Evolutionary conservation across 1,284 basidiomycete genomes (phyloP).

Genomic region (Pseudozyma hubeiensis): DNA sequence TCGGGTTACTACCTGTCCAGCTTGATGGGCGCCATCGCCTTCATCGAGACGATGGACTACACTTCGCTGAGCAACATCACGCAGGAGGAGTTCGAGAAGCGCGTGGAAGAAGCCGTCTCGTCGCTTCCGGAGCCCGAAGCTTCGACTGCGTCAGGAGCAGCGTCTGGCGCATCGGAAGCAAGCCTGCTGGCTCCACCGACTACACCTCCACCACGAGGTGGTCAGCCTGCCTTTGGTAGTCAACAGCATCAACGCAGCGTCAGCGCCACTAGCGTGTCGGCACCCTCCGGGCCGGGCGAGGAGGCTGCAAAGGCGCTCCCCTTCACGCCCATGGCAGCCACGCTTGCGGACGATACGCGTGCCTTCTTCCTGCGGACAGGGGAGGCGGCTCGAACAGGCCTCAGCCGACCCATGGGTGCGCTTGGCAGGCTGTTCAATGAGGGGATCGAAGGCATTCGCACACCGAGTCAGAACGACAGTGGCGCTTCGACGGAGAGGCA

Average conservation of each 20-base stretch:
- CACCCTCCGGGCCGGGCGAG: conserved; percentile 46
- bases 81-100: conserved; percentile 86
- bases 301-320: conserved; percentile 55
- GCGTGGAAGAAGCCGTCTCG: conserved; percentile 55
- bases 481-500: conserved; percentile 43
- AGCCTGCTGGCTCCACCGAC: conserved; percentile 19
- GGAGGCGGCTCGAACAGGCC: conserved; percentile 63
- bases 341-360: conserved; percentile 66
- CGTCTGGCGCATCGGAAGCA: neutral
- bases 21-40: conserved; percentile 81
- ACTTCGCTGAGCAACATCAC: conserved; percentile 90
- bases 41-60: conserved; percentile 97
- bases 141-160: conserved; percentile 5
- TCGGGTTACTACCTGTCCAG: conserved; percentile 97
- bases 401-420: conserved; percentile 62
- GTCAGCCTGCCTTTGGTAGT: conserved; percentile 17
- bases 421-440: conserved; percentile 64
- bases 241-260: conserved; percentile 39
- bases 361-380: conserved; percentile 66
- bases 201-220: conserved; percentile 29
- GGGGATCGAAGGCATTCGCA: conserved; percentile 62
- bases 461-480: conserved; percentile 48
- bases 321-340: conserved; percentile 45
- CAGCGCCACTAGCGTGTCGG: conserved; percentile 44
- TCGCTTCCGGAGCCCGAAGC: conserved; percentile 38